These are phyloP conservation scores for Kandelia obovata DNA, from an alignment of 345 rosid species.

Conservation along the genomic window DNA sequence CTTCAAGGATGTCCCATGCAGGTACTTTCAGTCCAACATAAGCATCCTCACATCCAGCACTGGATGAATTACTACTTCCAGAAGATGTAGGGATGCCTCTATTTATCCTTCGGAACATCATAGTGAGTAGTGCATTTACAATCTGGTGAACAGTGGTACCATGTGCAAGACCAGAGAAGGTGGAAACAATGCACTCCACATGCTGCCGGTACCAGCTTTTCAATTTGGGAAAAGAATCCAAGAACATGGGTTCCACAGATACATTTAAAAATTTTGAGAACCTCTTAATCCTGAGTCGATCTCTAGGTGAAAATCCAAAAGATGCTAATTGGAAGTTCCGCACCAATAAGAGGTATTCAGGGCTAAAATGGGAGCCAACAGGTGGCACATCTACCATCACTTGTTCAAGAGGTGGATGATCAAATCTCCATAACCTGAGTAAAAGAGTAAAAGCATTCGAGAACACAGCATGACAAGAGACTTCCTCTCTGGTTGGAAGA, in stretches of 20 bases:
- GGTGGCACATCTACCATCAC: conserved; percentile 63
- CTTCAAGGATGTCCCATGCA: conserved; percentile 96
- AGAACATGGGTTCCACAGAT: conserved; percentile 53
- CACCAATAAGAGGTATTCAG: conserved; percentile 73
- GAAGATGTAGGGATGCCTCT: conserved; percentile 60
- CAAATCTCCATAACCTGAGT: conserved; percentile 83
- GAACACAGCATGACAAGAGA: conserved; percentile 74
- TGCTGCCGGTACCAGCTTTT: conserved; percentile 82
- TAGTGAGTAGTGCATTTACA: conserved; percentile 71
- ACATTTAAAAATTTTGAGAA: conserved; percentile 44
- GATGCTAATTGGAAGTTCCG: conserved; percentile 68
- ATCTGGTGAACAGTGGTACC: conserved; percentile 84
- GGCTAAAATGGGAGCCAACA: conserved; percentile 60
- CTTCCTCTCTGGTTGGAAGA: conserved; percentile 70
- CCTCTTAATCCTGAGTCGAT: conserved; percentile 48
- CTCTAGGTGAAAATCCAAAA: conserved; percentile 59
- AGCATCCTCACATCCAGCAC: conserved; percentile 59
- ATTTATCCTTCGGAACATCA: conserved; percentile 80
- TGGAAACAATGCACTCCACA: conserved; percentile 77
- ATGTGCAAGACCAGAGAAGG: conserved; percentile 65
- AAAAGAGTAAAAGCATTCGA: conserved; percentile 85
- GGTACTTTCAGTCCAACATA: conserved; percentile 66
- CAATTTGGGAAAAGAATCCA: conserved; percentile 87
- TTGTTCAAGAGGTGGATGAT: conserved; percentile 72
- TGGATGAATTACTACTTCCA: conserved; percentile 73